Evolutionary conservation across 306 rosid species (phyloP).

Genomic region (Dicorynia guianensis): DNA sequence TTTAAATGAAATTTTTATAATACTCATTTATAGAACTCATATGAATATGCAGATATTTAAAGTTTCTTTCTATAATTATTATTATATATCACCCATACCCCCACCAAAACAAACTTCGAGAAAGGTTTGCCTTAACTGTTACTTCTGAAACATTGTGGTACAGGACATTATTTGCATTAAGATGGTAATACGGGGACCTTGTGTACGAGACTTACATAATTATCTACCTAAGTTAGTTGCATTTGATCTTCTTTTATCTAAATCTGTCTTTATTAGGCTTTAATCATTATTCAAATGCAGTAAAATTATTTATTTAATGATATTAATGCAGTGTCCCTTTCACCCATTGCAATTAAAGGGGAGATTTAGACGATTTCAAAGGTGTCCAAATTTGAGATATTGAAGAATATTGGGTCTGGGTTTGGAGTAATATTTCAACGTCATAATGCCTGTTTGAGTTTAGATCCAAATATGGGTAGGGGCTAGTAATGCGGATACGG

Average conservation of each 20-base stretch:
- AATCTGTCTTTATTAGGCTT: background rate
- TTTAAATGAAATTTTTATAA: no score
- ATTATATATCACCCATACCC: no score
- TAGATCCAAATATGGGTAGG: background rate
- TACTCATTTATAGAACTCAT: no score
- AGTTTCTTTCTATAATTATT: no score
- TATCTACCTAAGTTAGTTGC: background rate
- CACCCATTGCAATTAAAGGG: background rate
- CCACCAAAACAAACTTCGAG: no score
- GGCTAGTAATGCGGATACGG: background rate
- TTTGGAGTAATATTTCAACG: background rate
- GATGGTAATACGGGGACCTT: constrained; percentile 34
- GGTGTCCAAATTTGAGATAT: no score
- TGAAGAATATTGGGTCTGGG: background rate
- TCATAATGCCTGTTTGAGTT: background rate
- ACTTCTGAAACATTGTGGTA: background rate
- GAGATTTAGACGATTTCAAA: no score
- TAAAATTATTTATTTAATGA: background rate
- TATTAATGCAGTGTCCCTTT: background rate
- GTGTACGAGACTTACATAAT: constrained; percentile 26
- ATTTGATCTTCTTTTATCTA: background rate
- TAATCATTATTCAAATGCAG: background rate
- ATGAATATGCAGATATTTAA: no score
- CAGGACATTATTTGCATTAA: constrained; percentile 27
- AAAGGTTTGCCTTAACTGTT: no score